phyloP scores from a whole-genome alignment of 2,329 filamentous ascomycete genomes.

The Aspergillus spinulosporus region DNA sequence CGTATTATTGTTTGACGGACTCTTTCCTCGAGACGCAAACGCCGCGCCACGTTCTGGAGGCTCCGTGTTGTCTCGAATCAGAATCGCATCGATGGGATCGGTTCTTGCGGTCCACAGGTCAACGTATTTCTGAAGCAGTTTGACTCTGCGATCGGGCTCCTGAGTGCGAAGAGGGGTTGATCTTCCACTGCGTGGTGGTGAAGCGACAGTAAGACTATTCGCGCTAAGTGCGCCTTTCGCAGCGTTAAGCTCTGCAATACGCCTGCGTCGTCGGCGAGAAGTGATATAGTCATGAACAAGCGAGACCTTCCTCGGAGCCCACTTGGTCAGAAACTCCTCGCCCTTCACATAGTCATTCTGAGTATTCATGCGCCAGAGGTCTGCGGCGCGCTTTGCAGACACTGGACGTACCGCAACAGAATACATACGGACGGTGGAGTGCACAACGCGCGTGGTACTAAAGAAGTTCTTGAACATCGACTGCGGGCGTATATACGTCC shows the following conservation, averaged over 20 bases:
- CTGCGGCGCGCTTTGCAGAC: conserved; percentile 85
- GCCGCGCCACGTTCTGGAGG: conserved; percentile 42
- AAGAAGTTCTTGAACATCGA: conserved; percentile 86
- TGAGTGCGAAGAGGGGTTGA: conserved; percentile 39
- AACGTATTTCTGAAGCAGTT: conserved; percentile 44
- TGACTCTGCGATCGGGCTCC: conserved; percentile 40
- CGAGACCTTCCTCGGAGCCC: conserved; percentile 86
- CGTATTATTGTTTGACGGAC: conserved; percentile 27
- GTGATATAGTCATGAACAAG: conserved; percentile 84
- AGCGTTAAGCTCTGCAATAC: conserved; percentile 77
- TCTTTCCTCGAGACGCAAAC: conserved; percentile 28
- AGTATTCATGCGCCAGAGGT: conserved; percentile 95
- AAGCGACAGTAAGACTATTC: conserved; percentile 37
- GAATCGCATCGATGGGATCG: conserved; percentile 44
- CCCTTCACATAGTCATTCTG: conserved; percentile 95
- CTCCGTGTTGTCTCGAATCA: conserved; percentile 47
- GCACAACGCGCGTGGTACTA: conserved; percentile 80
- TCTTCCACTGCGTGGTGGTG: conserved; percentile 36
- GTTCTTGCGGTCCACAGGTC: conserved; percentile 45
- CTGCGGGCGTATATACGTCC: conserved; percentile 79
- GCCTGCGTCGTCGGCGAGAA: conserved; percentile 69
- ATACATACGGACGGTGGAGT: conserved; percentile 83
- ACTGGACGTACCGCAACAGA: conserved; percentile 82
- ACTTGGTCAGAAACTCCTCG: conserved; percentile 79
- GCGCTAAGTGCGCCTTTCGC: conserved; percentile 47